Percentiles rank a stretch among this genome's conserved stretches.
Conservation (phyloP, 371 early-diverging fungal species). For the Rhizopus stolonifer region DNA sequence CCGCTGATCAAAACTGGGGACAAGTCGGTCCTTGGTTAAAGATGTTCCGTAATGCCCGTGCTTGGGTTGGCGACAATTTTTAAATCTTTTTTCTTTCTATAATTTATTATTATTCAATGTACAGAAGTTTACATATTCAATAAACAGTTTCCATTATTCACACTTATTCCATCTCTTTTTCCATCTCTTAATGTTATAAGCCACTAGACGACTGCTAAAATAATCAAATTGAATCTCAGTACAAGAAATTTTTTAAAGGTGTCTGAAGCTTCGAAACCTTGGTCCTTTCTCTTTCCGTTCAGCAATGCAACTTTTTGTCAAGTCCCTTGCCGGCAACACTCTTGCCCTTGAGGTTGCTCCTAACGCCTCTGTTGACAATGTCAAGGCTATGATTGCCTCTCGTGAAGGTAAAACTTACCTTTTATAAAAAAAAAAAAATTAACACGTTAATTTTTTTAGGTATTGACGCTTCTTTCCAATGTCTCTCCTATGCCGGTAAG, state of each 20-base stretch:
- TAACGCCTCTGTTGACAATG: slow-evolving; percentile 77
- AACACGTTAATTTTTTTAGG: slow-evolving; percentile 43
- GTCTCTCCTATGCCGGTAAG: slow-evolving; percentile 93
- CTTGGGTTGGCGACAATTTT: slow-evolving; percentile 66
- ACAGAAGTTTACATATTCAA: no score
- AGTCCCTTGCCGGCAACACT: slow-evolving; percentile 87
- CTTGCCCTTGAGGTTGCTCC: slow-evolving; percentile 82
- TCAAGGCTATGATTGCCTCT: slow-evolving; percentile 89
- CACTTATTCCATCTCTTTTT: slow-evolving; percentile 1
- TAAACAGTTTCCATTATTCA: neutral
- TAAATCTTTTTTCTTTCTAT: slow-evolving; percentile 9
- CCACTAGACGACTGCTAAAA: slow-evolving; percentile 18
- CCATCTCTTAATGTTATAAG: slow-evolving; percentile 1
- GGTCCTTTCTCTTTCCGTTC: slow-evolving; percentile 26
- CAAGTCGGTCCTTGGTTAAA: slow-evolving; percentile 84
- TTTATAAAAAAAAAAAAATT: neutral
- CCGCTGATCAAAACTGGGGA: slow-evolving; percentile 65
- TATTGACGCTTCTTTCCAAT: slow-evolving; percentile 92
- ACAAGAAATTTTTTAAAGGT: slow-evolving; percentile 3
- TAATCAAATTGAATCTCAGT: neutral
- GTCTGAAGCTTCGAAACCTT: neutral
- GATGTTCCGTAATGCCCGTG: slow-evolving; percentile 81
- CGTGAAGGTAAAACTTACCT: slow-evolving; percentile 70
- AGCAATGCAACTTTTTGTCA: slow-evolving; percentile 86
- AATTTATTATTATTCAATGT: no score